Evolutionary conservation across 1,139 yeast genomes (phyloP).

Genomic region (Saccharomyces hybrid): DNA sequence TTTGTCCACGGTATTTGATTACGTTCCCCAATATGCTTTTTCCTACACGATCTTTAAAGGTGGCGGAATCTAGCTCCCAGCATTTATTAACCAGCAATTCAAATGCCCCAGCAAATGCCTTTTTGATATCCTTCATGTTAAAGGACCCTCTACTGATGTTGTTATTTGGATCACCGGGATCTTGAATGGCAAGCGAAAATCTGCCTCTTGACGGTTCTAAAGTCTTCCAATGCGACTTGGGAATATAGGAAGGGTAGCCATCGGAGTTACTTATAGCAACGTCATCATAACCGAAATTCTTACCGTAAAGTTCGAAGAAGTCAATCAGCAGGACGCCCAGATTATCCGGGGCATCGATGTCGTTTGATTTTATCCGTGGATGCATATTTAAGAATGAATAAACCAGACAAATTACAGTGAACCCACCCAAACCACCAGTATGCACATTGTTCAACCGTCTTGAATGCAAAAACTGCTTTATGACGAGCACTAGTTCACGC

Average conservation of each 20-base stretch:
- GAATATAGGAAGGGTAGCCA: constrained; percentile 48
- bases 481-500: constrained; percentile 72
- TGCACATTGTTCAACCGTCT: constrained; percentile 85
- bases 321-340: constrained; percentile 84
- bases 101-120: constrained; percentile 88
- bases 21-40: constrained; percentile 75
- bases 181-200: constrained; percentile 74
- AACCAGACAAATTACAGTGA: constrained; percentile 79
- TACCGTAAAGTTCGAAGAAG: constrained; percentile 91
- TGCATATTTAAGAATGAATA: constrained; percentile 76
- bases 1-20: constrained; percentile 65
- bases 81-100: constrained; percentile 70
- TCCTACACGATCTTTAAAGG: constrained; percentile 62
- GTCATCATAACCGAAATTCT: constrained; percentile 79
- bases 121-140: constrained; percentile 70
- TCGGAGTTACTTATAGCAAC: constrained; percentile 57
- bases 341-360: constrained; percentile 64
- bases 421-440: constrained; percentile 94
- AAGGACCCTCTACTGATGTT: constrained; percentile 83
- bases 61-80: constrained; percentile 46
- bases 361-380: constrained; percentile 64
- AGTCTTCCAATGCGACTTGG: constrained; percentile 48
- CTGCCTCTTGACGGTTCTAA: constrained; percentile 47
- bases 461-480: constrained; percentile 79
- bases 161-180: constrained; percentile 76